Evolutionary conservation across 129 eudicot genomes (phyloP).

Genomic region (Pseudognaphalium luteoalbum): DNA sequence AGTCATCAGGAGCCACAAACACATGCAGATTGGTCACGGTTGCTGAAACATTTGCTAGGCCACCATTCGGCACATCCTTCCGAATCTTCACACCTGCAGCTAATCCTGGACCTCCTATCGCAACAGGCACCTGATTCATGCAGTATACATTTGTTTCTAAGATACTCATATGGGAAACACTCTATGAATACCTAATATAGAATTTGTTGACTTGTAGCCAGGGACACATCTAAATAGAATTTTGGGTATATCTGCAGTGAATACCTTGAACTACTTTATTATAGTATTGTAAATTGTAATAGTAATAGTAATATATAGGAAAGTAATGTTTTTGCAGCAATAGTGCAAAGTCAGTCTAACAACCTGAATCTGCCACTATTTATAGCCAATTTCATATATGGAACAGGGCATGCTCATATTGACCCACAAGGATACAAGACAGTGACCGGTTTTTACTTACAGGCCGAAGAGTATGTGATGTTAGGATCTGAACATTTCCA

Average conservation of each 20-base stretch:
- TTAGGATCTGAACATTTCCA: constrained; percentile 70
- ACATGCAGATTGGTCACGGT: constrained; percentile 88
- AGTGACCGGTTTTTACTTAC: constrained; percentile 32
- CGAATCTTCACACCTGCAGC: constrained; percentile 66
- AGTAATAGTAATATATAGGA: too few relatives aligned
- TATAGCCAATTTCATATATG: not conserved
- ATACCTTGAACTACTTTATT: too few relatives aligned
- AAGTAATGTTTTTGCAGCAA: too few relatives aligned
- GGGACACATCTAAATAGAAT: too few relatives aligned
- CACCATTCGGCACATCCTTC: constrained; percentile 63
- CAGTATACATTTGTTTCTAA: too few relatives aligned
- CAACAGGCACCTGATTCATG: constrained; percentile 63
- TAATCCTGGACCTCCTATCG: constrained; percentile 90
- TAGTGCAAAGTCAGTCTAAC: too few relatives aligned
- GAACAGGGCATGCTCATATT: not conserved
- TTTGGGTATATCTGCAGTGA: too few relatives aligned
- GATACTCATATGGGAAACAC: too few relatives aligned
- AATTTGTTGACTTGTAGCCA: too few relatives aligned
- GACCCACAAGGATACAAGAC: not conserved
- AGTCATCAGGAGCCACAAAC: constrained; percentile 75
- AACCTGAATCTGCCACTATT: too few relatives aligned
- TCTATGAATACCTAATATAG: too few relatives aligned
- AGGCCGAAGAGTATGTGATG: constrained; percentile 86
- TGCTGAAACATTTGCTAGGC: constrained; percentile 93
- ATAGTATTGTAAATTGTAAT: too few relatives aligned